Evolutionary conservation across 2,329 filamentous ascomycete species (phyloP), one percentile per base, ranked within the genome.

Genomic region (Rhinocladiella mackenziei): DNA sequence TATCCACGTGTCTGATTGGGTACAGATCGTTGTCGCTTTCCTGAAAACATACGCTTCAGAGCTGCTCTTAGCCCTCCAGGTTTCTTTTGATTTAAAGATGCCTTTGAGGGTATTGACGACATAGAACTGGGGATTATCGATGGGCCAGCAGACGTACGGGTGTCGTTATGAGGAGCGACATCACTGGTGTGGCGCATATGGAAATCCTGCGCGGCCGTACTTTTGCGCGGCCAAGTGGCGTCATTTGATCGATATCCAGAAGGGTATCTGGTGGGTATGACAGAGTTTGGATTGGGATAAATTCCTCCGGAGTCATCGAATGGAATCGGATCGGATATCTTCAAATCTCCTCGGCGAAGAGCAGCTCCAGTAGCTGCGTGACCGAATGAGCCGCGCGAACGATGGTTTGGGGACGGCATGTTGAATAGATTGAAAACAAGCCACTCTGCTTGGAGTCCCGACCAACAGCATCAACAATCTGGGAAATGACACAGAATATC

Each of bases 281-380:
- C 40, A 8, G 34, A 17, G 23, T 28, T 40, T 7, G 48, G 20
- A 11, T n/a, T n/a, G 14, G 25, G 19, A 20, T 39, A 51, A 18
- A 19, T 34, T 17, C 40, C 33, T 57, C 34, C 34, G 9, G 31
- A 39, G 13, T 45, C 39, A 22, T 46, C 44, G 36, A 49, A 55
- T 39, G 57, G 55, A 33, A 61, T 49, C 13, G 58, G 58, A 30
- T 59, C 54, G 9, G 60, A 62, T 40, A 62, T 62, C 45, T 60
- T 61, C 43, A 64, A 43, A 30, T 63, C 58, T 19, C 56, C 57
- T 26, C 58, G 52, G 17, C 56, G 56, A 18, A 57, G 41, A 28
- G 60, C 53, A 18, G 53, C 47, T 4, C 50, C 45, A 9, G 57
- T 55, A 18, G 18, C 39, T 15, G 46, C 31, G 29, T 37, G 10